Evolutionary conservation across 2,329 filamentous ascomycete species (phyloP), one percentile per base, ranked within the genome.

Genomic region (Calonectria fujianensis): DNA sequence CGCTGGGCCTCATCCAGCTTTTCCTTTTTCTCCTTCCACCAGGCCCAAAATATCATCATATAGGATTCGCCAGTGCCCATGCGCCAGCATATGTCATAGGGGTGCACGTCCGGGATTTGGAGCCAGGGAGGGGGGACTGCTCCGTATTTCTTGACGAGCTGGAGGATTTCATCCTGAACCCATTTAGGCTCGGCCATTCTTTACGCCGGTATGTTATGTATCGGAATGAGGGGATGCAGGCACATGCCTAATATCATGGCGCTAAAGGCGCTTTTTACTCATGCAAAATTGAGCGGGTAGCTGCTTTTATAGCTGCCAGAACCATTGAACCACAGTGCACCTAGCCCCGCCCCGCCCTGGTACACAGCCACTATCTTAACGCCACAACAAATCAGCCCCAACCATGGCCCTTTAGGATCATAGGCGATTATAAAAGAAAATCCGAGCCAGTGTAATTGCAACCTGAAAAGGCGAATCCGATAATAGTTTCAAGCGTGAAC

Each of bases 1-100:
- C 57, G 57, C 37, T 63, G 57, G 6, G 24, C 37, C 16, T 63
- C 57, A 3, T 45, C 35, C 8, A 41, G 24, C 32, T 29, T 63
- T 45, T 41, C 35, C 35, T 63, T 63, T 31, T 63, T 1, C 24
- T 63, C 14, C 7, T 29, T 39, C 57, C 57, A 63, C 57, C 57
- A 63, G 35, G n/a, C 35, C 27, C 57, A 27, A 16, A 63, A 63
- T 20, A 63, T 29, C 57, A 63, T 63, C 7, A 63, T 7, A 11
- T 63, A 24, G n/a, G 57, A 63, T 20, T 63, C 57, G n/a, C 57
- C 57, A 20, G 35, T 18, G 10, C 57, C 57, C 57, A 63, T 63
- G 57, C 57, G 57, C 57, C 57, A 63, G 35, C 57, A 63, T 4
- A 63, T 63, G 35, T 41, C 35, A 13, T 63, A 63, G 37, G 57